Base-by-base conservation (phyloP, 129 eudicot genomes). In the Escallonia rubra region DNA sequence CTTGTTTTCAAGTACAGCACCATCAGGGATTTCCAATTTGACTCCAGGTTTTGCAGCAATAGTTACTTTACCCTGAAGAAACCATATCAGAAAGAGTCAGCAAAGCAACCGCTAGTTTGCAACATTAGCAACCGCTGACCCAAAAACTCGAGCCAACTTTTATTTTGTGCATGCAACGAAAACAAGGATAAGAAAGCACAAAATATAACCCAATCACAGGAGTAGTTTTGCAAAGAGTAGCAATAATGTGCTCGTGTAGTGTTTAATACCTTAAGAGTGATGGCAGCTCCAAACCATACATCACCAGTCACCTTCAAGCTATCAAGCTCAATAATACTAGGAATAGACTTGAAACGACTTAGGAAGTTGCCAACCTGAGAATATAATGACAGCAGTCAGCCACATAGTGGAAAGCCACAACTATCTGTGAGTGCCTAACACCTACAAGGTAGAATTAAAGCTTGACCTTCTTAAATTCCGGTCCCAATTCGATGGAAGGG, bases 291-390 rank as follows among this genome's bases (percentile, higher is more conserved):
- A 76, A 94, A 94, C 82, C 86, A 89, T 51, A 94, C 99, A 78
- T 94, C 93, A 16, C 99, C 99, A 55, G 96, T 68, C 63, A 89
- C 99, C 87, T 89, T 94, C 80, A 94, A 71, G 90, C 93, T 84
- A 69, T 87, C 99, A 16, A 94, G 96, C 56, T 79, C 96, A 61
- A 94, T 75, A 65, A 94, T 94, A 68, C 97, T 89, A 57, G 99
- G 99, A 64, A 89, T 94, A 3, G 99, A 84, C 88, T 94, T 87
- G 89, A 94, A 89, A 10, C 97, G 93, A 63, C 79, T 77, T 67
- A 94, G 75, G 88, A 89, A 94, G 70, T 79, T 72, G 51, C 82
- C 90, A 68, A 94, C 99, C 99, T 93, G 75, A 43, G n/a, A 41
- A 66, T 47, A 11, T 53, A 57, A 15, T 13, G 10, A 2, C 64